These are phyloP conservation scores for Podila horticola DNA, from an alignment of 192 early-diverging fungal species.

Conservation along the genomic window DNA sequence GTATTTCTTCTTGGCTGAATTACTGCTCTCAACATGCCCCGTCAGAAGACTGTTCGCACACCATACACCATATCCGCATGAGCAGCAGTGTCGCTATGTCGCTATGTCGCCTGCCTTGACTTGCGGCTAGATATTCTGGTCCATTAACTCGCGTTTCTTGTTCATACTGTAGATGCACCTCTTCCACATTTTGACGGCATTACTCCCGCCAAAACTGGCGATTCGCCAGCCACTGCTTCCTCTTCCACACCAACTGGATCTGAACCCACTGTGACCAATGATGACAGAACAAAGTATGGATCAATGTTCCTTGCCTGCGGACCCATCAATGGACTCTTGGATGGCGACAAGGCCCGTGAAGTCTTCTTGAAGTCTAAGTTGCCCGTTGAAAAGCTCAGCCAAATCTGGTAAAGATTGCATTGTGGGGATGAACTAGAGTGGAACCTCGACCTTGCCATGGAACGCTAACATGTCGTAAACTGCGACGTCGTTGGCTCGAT, in stretches of 20 bases:
- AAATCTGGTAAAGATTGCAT: constrained; percentile 75
- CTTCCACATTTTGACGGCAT: constrained; percentile 72
- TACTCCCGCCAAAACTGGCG: constrained; percentile 20
- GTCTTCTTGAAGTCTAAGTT: constrained; percentile 88
- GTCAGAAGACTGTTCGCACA: not conserved
- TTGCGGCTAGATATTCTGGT: not conserved
- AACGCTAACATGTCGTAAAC: no score
- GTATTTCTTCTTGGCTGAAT: not conserved
- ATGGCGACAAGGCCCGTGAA: constrained; percentile 76
- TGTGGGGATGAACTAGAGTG: no score
- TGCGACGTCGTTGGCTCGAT: not conserved
- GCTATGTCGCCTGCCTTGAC: not conserved
- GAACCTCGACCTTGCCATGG: no score
- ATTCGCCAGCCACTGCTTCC: constrained; percentile 3
- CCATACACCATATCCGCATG: no score
- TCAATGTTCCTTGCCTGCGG: constrained; percentile 40
- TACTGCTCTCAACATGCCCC: constrained; percentile 5
- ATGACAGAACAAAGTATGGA: constrained; percentile 49
- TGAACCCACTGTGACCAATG: constrained; percentile 34
- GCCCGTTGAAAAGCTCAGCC: constrained; percentile 75
- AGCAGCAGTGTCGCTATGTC: no score
- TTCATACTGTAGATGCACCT: constrained; percentile 41
- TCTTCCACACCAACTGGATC: constrained; percentile 22
- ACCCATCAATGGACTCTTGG: constrained; percentile 52
- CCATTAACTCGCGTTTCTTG: not conserved